These are phyloP conservation scores for Neoboletus magnificus DNA, from an alignment of 768 basidiomycete genomes.

Conservation along the genomic window DNA sequence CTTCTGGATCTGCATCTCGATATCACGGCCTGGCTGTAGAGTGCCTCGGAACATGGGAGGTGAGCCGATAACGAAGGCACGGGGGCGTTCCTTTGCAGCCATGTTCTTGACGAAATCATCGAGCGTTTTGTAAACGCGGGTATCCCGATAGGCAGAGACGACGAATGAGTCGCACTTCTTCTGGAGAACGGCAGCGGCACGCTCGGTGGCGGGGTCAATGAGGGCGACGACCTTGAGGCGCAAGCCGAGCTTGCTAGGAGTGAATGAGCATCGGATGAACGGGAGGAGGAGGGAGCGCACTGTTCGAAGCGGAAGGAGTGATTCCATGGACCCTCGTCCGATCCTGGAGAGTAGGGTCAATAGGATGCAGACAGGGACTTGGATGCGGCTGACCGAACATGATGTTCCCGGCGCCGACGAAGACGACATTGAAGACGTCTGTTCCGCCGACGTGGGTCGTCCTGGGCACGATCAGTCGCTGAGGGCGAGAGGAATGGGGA, in stretches of 20 bases:
- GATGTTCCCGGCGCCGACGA: constrained; percentile 95
- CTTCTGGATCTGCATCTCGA: constrained; percentile 85
- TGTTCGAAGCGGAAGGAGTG: constrained; percentile 90
- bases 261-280: constrained; percentile 7
- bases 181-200: constrained; percentile 74
- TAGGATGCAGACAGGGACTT: neutral
- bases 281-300: constrained; percentile 39
- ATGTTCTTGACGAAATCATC: constrained; percentile 79
- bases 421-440: constrained; percentile 89
- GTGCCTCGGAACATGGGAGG: constrained; percentile 94
- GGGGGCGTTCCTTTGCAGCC: constrained; percentile 62
- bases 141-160: constrained; percentile 87
- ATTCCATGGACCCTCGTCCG: constrained; percentile 89
- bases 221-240: constrained; percentile 95
- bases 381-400: constrained; percentile 76
- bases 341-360: constrained; percentile 46
- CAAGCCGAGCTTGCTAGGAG: constrained; percentile 80
- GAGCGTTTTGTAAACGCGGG: constrained; percentile 78
- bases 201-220: constrained; percentile 85
- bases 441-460: constrained; percentile 51
- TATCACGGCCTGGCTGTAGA: constrained; percentile 68
- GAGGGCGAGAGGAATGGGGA: neutral
- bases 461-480: constrained; percentile 32
- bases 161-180: constrained; percentile 94
- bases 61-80: constrained; percentile 83